Evolutionary conservation across 768 basidiomycete species (phyloP), one percentile per base, ranked within the genome.

Genomic region (Amyloporia xantha): DNA sequence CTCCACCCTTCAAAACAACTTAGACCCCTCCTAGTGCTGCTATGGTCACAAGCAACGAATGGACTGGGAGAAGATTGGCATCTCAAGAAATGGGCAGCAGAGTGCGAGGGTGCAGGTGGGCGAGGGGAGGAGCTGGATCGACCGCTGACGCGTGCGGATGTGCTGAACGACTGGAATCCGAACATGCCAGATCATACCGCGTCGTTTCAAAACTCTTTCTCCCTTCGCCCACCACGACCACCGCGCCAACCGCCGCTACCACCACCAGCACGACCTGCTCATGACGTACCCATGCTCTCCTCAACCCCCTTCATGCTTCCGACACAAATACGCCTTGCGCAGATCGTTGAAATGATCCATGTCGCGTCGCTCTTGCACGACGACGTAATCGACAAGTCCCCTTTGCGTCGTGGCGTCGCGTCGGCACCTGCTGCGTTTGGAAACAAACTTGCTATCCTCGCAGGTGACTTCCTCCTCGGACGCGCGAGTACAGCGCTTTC

Each of bases 311-410:
- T 67, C 4, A 74, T 89, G 39, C 78, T 99, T 5, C 91, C 95
- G 13, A 84, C 92, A 1, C 96, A 99, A 67, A 69, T 86, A 25
- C 85, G 94, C 25, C 80, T 99, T 27, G 95, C 94, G 3, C 92
- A 95, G 60, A 94, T 99, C 38, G 84, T 91, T 45, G 96, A 99
- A 65, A 96, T 98, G 92, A 89, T 99, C 41, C 92, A 98, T 63
- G 86, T 97, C 53, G 94, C 96, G 21, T 93, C 88, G 2, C 75
- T 92, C 9, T 72, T 99, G 15, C 95, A 98, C 64, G 91, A 98
- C 72, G 86, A 87, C 59, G 91, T 98, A 45, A 78, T 86, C 50
- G 86, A 91, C 70, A 67, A 68, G 53, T 79, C 86, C 1, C 72
- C 82, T 6, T 77, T 91, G 5, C 82, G 93, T 5, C 76, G 94